Base-by-base conservation (phyloP, 225 moss, liverwort and hornwort genomes). In the Takakia lepidozioides region DNA sequence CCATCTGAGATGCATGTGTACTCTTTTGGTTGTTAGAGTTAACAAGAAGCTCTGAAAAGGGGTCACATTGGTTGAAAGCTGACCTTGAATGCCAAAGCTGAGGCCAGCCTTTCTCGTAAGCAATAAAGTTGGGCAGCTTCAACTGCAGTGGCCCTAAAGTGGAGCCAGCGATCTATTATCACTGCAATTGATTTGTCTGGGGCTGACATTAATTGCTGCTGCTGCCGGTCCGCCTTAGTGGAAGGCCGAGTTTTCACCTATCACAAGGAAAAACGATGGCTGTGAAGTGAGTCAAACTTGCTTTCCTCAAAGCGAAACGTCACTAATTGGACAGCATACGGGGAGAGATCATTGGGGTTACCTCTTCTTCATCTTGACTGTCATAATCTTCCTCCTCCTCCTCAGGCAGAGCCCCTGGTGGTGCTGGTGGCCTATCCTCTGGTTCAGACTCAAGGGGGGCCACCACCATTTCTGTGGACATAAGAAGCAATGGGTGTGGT, bases 391-490 rank as follows among this genome's bases (percentile, higher is more conserved):
- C 54, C 3, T 77, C 74, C 29, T 70, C 58, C 14, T 75, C 67
- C 43, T 77, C 73, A 27, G 47, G 52, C 21, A 25, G 47, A 18
- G 49, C 38, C 55, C 26, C 52, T 52, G 43, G 38, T 51, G 71
- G 82, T 25, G 46, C 46, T 5, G 29, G 28, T 48, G 65, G 61
- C 27, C 8, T 35, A 58, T 65, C 48, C 46, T 66, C 78, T 63
- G 65, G 40, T 9, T 57, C 49, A 43, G 44, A 62, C 32, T 82
- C 76, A 20, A 63, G 70, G 51, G 87, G 87, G 29, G 73, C 80
- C 46, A 98, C 82, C 25, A 90, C 95, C 90, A 98, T 82, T 64
- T 98, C 95, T 43, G 95, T 75, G 41, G 84, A 76, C 54, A 90
- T 69, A 43, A 98, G 74, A 59, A 90, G 65, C 63, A 98, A 55